Evolutionary conservation across 1,284 basidiomycete genomes (phyloP), one percentile per base, ranked within the genome.

Genomic region (Cryptococcus sp.): DNA sequence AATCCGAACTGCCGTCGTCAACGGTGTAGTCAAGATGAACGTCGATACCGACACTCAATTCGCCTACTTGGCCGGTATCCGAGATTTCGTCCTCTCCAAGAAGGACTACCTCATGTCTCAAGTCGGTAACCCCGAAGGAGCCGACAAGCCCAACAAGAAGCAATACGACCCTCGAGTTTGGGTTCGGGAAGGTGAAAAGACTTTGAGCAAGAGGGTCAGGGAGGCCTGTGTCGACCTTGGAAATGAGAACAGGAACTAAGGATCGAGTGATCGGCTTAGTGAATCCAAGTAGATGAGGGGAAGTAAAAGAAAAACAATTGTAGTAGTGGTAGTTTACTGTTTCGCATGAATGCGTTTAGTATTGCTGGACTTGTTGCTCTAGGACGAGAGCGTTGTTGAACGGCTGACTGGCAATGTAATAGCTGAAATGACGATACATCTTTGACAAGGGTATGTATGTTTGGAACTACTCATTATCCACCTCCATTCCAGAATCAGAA

Each of bases 101-200:
- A 83, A 84, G 63, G 92, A 82, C 59, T 96, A 93, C 79, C 81
- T 97, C 65, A 75, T 83, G 70, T 80, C 83, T 36, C 92, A 97
- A 76, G 88, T 93, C 62, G 92, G 92, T 54, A 96, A 94, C 81
- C 92, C 92, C 47, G 91, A 96, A 19, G 91, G 89, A 42, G 72
- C 83, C 23, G 91, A 94, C 78, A 92, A 92, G 81, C 92, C 92
- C 59, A 96, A 96, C 85, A 96, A 97, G 87, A 97, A 96, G 85
- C 58, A 70, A 79, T 93, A 92, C 78, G 91, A 93, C 76, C 90
- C 90, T 53, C 89, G 93, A 81, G 87, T 94, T 59, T 98, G 93
- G 93, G 88, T 98, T 45, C 88, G 94, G 69, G 92, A 97, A 79
- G 93, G 93, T 62, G 96, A 98, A 80, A 93, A 96, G 85, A 97